phyloP scores from a whole-genome alignment of 306 rosid species.

The Amphicarpaea edgeworthii region DNA sequence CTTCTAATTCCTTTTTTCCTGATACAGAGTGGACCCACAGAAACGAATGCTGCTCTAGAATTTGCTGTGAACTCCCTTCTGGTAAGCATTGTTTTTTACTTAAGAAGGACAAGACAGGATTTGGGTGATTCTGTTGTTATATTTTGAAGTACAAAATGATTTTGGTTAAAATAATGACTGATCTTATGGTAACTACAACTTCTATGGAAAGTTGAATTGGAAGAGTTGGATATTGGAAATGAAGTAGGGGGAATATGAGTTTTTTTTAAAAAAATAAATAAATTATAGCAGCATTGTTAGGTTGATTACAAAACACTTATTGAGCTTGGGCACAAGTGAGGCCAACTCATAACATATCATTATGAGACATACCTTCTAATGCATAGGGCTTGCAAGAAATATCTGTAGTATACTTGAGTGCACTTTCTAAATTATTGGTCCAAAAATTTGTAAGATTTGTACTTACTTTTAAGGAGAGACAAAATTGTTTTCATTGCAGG shows the following conservation, averaged over 20 bases:
- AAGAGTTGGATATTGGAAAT: slow-evolving; percentile 27
- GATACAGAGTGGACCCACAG: slow-evolving; percentile 86
- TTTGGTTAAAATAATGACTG: slow-evolving; percentile 37
- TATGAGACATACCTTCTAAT: not conserved
- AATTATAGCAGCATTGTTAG: slow-evolving; percentile 13
- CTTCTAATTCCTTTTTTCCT: slow-evolving; percentile 37
- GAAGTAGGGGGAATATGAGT: not conserved
- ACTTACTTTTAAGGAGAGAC: slow-evolving; percentile 5
- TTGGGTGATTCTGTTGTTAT: slow-evolving; percentile 14
- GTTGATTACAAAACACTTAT: not conserved
- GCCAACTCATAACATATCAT: not conserved
- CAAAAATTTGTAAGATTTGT: not conserved
- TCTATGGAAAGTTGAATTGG: slow-evolving; percentile 13
- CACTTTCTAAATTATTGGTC: slow-evolving; percentile 7
- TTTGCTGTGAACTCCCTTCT: slow-evolving; percentile 81
- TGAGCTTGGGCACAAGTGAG: not conserved
- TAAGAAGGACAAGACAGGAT: slow-evolving; percentile 1
- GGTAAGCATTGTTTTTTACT: slow-evolving; percentile 58
- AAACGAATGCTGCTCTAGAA: slow-evolving; percentile 93
- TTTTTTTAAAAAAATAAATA: too few relatives aligned
- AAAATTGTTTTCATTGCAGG: slow-evolving; percentile 58
- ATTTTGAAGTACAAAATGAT: slow-evolving; percentile 5
- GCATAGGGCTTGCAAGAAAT: slow-evolving; percentile 1
- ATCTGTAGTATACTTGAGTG: slow-evolving; percentile 19
- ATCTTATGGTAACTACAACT: slow-evolving; percentile 22